Conservation (phyloP, 2,329 filamentous ascomycete genomes). For the Talaromyces marneffei region DNA sequence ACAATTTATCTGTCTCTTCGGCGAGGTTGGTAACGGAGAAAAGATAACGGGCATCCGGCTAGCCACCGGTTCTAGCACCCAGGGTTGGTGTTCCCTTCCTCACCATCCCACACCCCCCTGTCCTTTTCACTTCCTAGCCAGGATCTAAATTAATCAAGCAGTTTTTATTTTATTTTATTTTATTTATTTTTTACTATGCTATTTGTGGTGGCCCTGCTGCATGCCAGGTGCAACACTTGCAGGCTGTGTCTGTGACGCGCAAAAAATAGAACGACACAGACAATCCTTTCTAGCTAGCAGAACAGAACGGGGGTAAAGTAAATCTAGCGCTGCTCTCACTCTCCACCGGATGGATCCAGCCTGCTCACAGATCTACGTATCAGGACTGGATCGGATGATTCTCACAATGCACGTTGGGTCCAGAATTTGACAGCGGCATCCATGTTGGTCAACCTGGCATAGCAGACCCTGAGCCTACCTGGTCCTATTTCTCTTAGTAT, state of each 20-base stretch:
- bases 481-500: neutral
- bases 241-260: neutral
- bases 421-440: constrained; percentile 11
- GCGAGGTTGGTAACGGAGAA: neutral
- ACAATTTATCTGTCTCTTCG: neutral
- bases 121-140: neutral
- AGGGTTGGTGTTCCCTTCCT: neutral
- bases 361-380: constrained; percentile 9
- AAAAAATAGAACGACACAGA: neutral
- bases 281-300: neutral
- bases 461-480: constrained; percentile 1
- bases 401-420: constrained; percentile 8
- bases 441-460: constrained; percentile 8
- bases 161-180: neutral
- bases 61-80: constrained; percentile 3
- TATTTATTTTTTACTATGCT: neutral
- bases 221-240: neutral
- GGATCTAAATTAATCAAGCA: constrained; percentile 1
- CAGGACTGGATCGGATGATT: constrained; percentile 8
- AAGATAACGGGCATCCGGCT: constrained; percentile 10
- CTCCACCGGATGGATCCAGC: constrained; percentile 7
- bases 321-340: constrained; percentile 1
- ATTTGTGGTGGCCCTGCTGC: neutral
- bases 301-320: neutral
- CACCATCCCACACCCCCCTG: neutral